Conservation (phyloP, 169 alveolate species). For the Eimeria necatrix region DNA sequence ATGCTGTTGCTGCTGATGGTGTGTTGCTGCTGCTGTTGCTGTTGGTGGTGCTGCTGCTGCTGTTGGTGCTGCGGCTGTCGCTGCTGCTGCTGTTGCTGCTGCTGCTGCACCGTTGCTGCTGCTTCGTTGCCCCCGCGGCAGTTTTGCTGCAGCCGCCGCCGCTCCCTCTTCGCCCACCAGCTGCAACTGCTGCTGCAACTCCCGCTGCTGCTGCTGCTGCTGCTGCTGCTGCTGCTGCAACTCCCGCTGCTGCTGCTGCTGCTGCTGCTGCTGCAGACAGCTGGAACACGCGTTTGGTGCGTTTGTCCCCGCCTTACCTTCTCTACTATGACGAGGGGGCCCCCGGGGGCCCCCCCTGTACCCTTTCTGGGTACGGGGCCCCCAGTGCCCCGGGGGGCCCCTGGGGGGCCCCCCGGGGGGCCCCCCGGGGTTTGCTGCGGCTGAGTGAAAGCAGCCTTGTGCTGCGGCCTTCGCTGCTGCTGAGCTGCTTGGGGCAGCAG, state of each 20-base stretch:
- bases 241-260: neutral
- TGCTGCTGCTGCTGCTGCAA: neutral
- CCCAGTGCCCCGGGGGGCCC: too few species aligned
- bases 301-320: neutral
- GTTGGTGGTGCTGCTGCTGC: neutral
- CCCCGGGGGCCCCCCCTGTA: neutral
- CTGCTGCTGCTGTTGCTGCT: neutral
- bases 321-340: neutral
- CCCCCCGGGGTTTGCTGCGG: constrained; percentile 4
- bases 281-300: neutral
- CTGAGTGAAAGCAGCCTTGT: neutral
- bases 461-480: neutral
- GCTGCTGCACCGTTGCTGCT: too few species aligned
- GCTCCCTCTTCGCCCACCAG: too few species aligned
- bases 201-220: neutral
- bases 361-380: too few species aligned
- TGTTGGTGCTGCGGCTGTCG: neutral
- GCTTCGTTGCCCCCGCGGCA: too few species aligned
- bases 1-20: constrained; percentile 7
- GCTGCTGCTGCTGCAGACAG: constrained; percentile 52
- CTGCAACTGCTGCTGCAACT: too few species aligned
- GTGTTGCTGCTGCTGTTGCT: neutral
- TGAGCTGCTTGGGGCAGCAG: neutral
- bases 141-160: too few species aligned
- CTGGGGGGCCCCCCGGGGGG: too few species aligned